Evolutionary conservation across 352 stramenopile genomes (phyloP).

Genomic region (Aphanomyces stellatus): DNA sequence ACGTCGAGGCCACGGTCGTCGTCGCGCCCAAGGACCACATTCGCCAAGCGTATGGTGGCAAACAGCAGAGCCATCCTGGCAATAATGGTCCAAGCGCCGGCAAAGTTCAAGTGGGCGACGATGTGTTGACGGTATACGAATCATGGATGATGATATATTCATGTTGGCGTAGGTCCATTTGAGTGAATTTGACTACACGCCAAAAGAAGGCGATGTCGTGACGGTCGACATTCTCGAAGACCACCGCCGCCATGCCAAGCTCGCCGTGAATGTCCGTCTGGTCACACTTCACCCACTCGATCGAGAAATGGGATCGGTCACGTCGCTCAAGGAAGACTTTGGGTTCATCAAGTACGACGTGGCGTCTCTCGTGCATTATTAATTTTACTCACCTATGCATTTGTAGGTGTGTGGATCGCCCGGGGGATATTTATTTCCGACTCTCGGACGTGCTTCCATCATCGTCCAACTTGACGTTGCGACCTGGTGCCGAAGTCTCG

Average conservation of each 20-base stretch:
- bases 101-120: neutral
- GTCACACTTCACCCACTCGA: constrained; percentile 53
- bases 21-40: constrained; percentile 53
- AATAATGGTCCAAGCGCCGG: neutral
- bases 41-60: neutral
- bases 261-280: constrained; percentile 54
- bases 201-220: constrained; percentile 48
- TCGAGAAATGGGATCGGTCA: constrained; percentile 57
- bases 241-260: constrained; percentile 47
- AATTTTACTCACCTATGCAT: neutral
- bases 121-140: too few relatives aligned
- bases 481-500: constrained; percentile 47
- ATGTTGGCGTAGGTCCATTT: constrained; percentile 37
- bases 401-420: constrained; percentile 42
- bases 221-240: constrained; percentile 62
- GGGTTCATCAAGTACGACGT: constrained; percentile 54
- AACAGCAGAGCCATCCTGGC: neutral
- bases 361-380: neutral
- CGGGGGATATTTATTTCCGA: constrained; percentile 61
- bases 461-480: constrained; percentile 34
- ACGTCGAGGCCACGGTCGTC: constrained; percentile 49
- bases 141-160: neutral
- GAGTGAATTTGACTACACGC: constrained; percentile 58
- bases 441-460: constrained; percentile 61
- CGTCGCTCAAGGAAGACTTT: constrained; percentile 67